Evolutionary conservation across 129 eudicot genomes (phyloP).

Genomic region (Saposhnikovia divaricata): DNA sequence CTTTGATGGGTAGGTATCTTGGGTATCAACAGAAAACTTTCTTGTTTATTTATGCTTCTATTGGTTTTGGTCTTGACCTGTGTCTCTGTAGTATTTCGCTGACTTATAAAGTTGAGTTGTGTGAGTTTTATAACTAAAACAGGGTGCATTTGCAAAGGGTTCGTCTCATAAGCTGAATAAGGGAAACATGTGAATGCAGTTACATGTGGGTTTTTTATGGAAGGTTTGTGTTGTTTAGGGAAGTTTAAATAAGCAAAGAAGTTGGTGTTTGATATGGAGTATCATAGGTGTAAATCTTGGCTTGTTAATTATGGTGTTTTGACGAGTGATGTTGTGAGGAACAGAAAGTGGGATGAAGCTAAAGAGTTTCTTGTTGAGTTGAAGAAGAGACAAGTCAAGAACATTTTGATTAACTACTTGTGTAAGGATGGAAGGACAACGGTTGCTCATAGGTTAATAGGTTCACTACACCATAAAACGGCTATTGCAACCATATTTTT

Average conservation of each 20-base stretch:
- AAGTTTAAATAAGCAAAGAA: conserved; percentile 73
- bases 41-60: too few species aligned
- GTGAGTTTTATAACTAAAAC: too few species aligned
- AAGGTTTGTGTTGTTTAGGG: conserved; percentile 54
- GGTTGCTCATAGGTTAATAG: conserved; percentile 68
- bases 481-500: too few species aligned
- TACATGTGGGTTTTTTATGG: conserved; percentile 70
- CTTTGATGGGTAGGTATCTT: too few species aligned
- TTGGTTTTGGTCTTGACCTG: too few species aligned
- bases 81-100: too few species aligned
- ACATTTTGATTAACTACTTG: conserved; percentile 50
- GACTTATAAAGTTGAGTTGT: too few species aligned
- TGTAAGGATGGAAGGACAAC: conserved; percentile 45
- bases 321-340: conserved; percentile 59
- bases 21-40: too few species aligned
- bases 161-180: conserved; percentile 52
- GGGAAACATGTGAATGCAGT: conserved; percentile 46
- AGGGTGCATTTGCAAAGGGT: conserved; percentile 21
- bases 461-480: too few species aligned
- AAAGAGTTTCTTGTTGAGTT: conserved; percentile 53
- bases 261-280: conserved; percentile 97
- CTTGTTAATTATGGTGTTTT: conserved; percentile 71
- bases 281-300: conserved; percentile 60
- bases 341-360: conserved; percentile 70
- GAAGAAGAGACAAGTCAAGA: conserved; percentile 65